Percentiles rank a stretch among this genome's conserved stretches.
phyloP scores from a whole-genome alignment of 1,284 basidiomycete genomes.

The Pulveroboletus sp. region DNA sequence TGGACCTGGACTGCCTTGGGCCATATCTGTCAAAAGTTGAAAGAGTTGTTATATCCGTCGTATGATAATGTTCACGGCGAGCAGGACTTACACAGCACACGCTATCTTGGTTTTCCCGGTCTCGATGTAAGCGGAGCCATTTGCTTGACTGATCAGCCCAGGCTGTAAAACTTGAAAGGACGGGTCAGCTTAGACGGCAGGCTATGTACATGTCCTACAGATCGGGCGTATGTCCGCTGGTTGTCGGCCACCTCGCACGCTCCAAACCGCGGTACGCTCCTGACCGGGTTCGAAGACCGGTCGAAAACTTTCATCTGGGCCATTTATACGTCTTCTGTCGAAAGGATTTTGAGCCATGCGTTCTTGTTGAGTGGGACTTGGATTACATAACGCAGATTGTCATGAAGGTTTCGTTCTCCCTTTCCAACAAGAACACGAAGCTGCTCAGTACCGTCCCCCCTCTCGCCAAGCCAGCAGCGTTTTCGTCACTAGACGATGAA shows the following conservation, averaged over 20 bases:
- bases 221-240: slow-evolving; percentile 76
- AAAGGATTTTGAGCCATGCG: slow-evolving; percentile 56
- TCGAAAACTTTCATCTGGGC: slow-evolving; percentile 78
- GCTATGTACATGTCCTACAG: slow-evolving; percentile 54
- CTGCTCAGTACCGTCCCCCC: slow-evolving; percentile 53
- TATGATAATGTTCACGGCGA: background rate
- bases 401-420: slow-evolving; percentile 84
- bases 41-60: slow-evolving; percentile 6
- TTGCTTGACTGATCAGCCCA: slow-evolving; percentile 88
- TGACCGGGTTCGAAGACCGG: slow-evolving; percentile 59
- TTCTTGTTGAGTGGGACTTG: background rate
- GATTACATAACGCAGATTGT: slow-evolving; percentile 24
- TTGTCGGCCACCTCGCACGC: slow-evolving; percentile 40
- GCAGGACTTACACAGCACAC: slow-evolving; percentile 78
- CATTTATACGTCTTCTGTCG: slow-evolving; percentile 86
- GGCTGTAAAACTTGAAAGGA: slow-evolving; percentile 75
- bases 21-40: slow-evolving; percentile 70
- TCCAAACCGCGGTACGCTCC: slow-evolving; percentile 20
- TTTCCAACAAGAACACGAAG: slow-evolving; percentile 58
- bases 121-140: slow-evolving; percentile 95
- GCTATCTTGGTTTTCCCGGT: slow-evolving; percentile 88
- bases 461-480: slow-evolving; percentile 62
- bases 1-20: slow-evolving; percentile 83
- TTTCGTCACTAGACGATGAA: slow-evolving; percentile 64
- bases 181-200: slow-evolving; percentile 11